Conservation (phyloP, 768 basidiomycete species). For the Agaricus blazei region DNA sequence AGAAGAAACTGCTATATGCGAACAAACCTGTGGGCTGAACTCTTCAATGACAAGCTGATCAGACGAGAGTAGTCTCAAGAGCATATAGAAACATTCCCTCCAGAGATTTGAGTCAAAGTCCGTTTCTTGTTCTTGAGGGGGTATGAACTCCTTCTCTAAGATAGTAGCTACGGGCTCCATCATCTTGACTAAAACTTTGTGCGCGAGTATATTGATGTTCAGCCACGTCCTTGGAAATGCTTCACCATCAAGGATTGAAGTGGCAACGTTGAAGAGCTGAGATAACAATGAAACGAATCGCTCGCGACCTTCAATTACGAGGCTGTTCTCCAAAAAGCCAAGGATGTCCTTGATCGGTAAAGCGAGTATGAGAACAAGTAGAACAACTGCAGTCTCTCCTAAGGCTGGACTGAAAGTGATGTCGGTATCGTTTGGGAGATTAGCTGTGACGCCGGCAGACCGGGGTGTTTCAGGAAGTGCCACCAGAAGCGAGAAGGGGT, state of each 20-base stretch:
- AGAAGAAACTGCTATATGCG: not conserved
- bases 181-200: slow-evolving; percentile 84
- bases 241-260: slow-evolving; percentile 79
- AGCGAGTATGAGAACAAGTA: slow-evolving; percentile 78
- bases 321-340: slow-evolving; percentile 69
- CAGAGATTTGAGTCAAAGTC: slow-evolving; percentile 77
- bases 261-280: slow-evolving; percentile 76
- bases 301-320: slow-evolving; percentile 88
- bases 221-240: slow-evolving; percentile 91
- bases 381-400: slow-evolving; percentile 83
- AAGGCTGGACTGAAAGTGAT: slow-evolving; percentile 65
- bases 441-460: slow-evolving; percentile 28
- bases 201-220: slow-evolving; percentile 84
- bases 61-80: slow-evolving; percentile 81
- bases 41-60: slow-evolving; percentile 93
- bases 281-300: slow-evolving; percentile 66
- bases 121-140: slow-evolving; percentile 52
- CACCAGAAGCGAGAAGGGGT: slow-evolving; percentile 83
- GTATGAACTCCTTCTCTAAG: slow-evolving; percentile 80
- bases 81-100: slow-evolving; percentile 75
- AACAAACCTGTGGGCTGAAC: slow-evolving; percentile 80
- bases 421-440: slow-evolving; percentile 40
- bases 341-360: slow-evolving; percentile 73
- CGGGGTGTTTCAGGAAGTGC: slow-evolving; percentile 53
- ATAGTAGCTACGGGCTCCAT: slow-evolving; percentile 76